Evolutionary conservation across 805 yeast genomes (phyloP), one percentile per base, ranked within the genome.

Genomic region (Candida piceae): DNA sequence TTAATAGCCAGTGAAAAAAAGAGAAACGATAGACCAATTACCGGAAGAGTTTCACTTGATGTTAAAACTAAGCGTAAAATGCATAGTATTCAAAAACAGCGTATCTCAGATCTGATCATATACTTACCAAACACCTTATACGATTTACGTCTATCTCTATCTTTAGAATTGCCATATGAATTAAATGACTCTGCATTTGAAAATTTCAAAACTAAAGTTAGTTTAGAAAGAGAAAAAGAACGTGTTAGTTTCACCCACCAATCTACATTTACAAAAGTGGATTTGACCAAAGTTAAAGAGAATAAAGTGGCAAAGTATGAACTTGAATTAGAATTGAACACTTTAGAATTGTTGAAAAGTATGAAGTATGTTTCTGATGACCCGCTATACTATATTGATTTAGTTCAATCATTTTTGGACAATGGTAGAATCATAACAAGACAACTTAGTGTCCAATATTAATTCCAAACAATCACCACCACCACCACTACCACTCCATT

Each of bases 51-150:
- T 38, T 74, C 88, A 11, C 71, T 76, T 37, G 93, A 84, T 57
- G 66, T 74, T 31, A 69, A 69, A 36, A 84, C 93, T 0, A 80
- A 80, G 8, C 68, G 94, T 48, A 63, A 69, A 13, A 77, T 78
- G 34, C 78, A 77, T 22, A 80, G 80, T 29, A 83, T 88, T 35
- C 78, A 78, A 42, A 88, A 88, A 53, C 73, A 76, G 47, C 69
- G 90, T 37, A 63, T 87, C n/a, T 74, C 86, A 2, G 87, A 83
- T 53, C 58, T 89, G 38, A 71, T 76, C 50, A 67, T 88, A 16
- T 79, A 75, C 51, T 72, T 82, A 37, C 96, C 96, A 4, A 80
- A 84, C 45, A 76, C 84, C 22, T 69, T 78, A 59, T 80, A 79
- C 54, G 97, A 88, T 60, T 67, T 81, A 48, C 72, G 95, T 48